These are phyloP conservation scores for Erucastrum elatum DNA, from an alignment of 345 rosid species.

Conservation along the genomic window DNA sequence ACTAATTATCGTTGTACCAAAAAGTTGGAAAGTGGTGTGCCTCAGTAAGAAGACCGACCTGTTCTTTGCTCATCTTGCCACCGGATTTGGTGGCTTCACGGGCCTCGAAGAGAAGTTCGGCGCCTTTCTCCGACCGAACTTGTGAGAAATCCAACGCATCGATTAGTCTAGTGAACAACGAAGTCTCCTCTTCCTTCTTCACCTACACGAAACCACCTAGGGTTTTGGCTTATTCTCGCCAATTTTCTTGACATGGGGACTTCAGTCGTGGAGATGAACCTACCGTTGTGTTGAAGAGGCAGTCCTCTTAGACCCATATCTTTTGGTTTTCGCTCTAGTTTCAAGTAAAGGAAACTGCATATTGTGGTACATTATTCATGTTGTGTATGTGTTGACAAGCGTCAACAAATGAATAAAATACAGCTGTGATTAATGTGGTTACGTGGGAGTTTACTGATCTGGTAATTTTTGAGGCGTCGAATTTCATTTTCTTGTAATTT, in stretches of 20 bases:
- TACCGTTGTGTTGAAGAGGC: constrained; percentile 32
- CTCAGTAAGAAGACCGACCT: constrained; percentile 40
- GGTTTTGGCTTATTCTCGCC: constrained; percentile 23
- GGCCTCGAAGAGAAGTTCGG: constrained; percentile 75
- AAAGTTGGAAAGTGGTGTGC: background rate
- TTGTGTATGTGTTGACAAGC: too few relatives aligned
- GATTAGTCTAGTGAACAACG: constrained; percentile 59
- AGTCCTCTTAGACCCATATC: constrained; percentile 36
- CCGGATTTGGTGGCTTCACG: constrained; percentile 72
- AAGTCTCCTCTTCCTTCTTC: constrained; percentile 53
- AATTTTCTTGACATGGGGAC: constrained; percentile 17
- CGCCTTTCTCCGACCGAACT: constrained; percentile 75
- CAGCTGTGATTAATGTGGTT: too few relatives aligned
- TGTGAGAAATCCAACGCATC: constrained; percentile 87
- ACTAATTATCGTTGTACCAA: background rate
- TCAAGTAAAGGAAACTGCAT: background rate
- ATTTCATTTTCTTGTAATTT: too few relatives aligned
- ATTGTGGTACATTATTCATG: background rate
- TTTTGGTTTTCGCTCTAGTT: background rate
- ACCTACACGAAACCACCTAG: constrained; percentile 36
- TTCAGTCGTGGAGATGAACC: constrained; percentile 26
- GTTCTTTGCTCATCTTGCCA: constrained; percentile 63
- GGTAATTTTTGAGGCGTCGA: too few relatives aligned
- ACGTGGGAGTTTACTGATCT: too few relatives aligned
- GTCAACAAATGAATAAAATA: too few relatives aligned